Evolutionary conservation across 257 asterid species (phyloP), one percentile per base, ranked within the genome.

Genomic region (Gardenia jasminoides): DNA sequence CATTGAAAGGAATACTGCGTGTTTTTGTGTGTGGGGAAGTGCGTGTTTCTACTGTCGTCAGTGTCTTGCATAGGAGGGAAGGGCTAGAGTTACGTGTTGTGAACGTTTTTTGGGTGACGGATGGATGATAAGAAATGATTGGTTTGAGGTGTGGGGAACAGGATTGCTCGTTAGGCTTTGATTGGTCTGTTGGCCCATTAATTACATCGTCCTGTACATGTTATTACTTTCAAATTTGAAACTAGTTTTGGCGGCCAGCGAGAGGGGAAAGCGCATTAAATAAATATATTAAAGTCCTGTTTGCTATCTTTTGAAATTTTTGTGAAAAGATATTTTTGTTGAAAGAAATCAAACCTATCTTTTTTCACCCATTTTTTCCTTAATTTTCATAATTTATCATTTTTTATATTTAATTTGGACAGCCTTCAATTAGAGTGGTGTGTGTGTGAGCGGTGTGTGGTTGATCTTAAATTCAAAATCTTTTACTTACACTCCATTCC

Each of bases 1-100:
- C 99, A 96, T 96, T 68, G 86, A 68, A 50, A 66, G 33, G 30
- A 36, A 7, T 8, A 7, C 33, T n/a, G 46, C 1, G 71, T 3
- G 72, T 69, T 52, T 66, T 12, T 22, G 66, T 17, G 69, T 3
- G 75, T 28, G 46, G 9, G 9, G 19, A 44, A 11, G 67, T 48
- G 65, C 67, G 76, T 30, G 74, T 30, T 19, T n/a, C 11, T 20
- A 16, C 24, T 20, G 56, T 58, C 5, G 4, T 58, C 28, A 22
- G 13, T 22, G 72, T 24, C 54, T 70, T 61, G 72, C 68, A 39
- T 48, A 48, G n/a, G 56, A 26, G 68, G 64, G 70, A 59, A 61
- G 33, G 39, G 41, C 31, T 10, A 19, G 67, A n/a, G 16, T 46
- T 67, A 61, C 54, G 58, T 0, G 58, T 26, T 3, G 71, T 71